Conservation (phyloP, 768 basidiomycete species). For the Tricholomella constricta region DNA sequence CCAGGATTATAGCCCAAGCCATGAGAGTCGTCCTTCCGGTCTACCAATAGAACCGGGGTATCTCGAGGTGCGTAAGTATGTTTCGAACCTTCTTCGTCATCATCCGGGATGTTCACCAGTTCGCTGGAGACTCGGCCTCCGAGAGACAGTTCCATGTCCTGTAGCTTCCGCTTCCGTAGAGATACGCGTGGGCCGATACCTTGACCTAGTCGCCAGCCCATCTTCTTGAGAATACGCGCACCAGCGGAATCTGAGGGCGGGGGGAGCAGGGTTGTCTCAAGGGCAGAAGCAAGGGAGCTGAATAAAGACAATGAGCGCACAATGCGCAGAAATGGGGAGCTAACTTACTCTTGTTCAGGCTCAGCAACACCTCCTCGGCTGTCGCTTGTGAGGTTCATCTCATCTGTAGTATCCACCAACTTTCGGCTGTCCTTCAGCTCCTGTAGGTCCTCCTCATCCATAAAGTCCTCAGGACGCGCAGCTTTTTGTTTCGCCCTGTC, state of each 20-base stretch:
- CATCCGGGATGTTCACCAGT: constrained; percentile 46
- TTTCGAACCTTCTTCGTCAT: constrained; percentile 81
- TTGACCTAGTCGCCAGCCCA: constrained; percentile 94
- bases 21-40: constrained; percentile 73
- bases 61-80: constrained; percentile 89
- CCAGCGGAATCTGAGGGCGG: constrained; percentile 81
- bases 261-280: constrained; percentile 70
- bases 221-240: constrained; percentile 84
- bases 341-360: constrained; percentile 56
- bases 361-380: constrained; percentile 49
- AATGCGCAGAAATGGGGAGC: neutral
- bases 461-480: constrained; percentile 86
- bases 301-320: constrained; percentile 4
- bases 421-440: constrained; percentile 74
- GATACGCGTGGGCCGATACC: constrained; percentile 91
- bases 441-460: constrained; percentile 98
- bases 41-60: constrained; percentile 59
- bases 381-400: constrained; percentile 68
- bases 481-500: constrained; percentile 69
- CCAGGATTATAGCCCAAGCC: constrained; percentile 83
- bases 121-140: constrained; percentile 31
- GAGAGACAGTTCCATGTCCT: constrained; percentile 55
- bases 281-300: constrained; percentile 64
- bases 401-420: constrained; percentile 78
- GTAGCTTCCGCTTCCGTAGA: constrained; percentile 69